phyloP scores from a whole-genome alignment of 75 land plant species.

The Isoetes taiwanensis region DNA sequence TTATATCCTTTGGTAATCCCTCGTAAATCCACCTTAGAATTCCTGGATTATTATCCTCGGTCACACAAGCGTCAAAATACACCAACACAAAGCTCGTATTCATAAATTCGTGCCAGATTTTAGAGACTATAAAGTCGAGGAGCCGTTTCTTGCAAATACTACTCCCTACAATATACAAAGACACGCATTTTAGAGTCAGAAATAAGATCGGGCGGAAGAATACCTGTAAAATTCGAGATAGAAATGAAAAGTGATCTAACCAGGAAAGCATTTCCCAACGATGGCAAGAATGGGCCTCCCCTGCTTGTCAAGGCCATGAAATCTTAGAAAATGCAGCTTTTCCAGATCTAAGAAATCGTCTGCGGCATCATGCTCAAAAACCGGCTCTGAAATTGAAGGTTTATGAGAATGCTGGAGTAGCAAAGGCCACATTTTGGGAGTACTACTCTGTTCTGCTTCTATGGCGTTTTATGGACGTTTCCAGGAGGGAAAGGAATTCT shows the following conservation, averaged over 20 bases:
- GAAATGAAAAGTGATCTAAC: too few species aligned
- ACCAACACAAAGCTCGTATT: conserved; percentile 60
- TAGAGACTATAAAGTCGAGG: conserved; percentile 54
- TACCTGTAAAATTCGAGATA: too few species aligned
- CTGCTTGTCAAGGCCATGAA: conserved; percentile 53
- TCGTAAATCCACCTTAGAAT: conserved; percentile 66
- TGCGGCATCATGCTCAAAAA: too few species aligned
- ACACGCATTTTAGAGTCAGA: too few species aligned
- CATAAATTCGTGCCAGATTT: conserved; percentile 32
- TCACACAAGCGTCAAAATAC: conserved; percentile 59
- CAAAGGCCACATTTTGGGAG: too few species aligned
- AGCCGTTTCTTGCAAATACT: conserved; percentile 46
- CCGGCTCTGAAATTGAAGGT: too few species aligned
- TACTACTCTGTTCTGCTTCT: too few species aligned
- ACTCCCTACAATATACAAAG: too few species aligned
- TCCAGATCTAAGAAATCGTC: conserved; percentile 76
- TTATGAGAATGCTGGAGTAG: too few species aligned
- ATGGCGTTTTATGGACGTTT: too few species aligned
- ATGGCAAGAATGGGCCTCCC: conserved; percentile 58
- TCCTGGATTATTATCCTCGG: conserved; percentile 65
- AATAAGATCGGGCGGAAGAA: too few species aligned
- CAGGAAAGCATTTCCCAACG: conserved; percentile 87
- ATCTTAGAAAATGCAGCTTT: conserved; percentile 33
- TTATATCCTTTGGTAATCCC: conserved; percentile 39
- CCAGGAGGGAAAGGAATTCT: too few species aligned